phyloP scores from a whole-genome alignment of 2,329 filamentous ascomycete genomes.

The Aspergillus sp. region DNA sequence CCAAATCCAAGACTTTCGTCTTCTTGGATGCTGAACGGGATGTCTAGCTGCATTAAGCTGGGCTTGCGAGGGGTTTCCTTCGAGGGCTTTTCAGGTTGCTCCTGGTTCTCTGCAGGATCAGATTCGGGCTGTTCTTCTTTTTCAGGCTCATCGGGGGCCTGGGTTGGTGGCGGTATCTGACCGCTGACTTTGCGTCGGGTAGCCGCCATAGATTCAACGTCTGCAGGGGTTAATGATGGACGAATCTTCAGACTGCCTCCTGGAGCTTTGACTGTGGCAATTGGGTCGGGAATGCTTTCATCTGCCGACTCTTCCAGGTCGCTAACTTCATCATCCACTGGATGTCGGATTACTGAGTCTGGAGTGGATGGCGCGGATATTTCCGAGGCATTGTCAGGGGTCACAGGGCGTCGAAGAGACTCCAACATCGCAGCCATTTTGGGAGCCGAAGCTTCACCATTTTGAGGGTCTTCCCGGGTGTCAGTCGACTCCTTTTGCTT shows the following conservation, averaged over 20 bases:
- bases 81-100: constrained; percentile 26
- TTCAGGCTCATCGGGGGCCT: constrained; percentile 15
- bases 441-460: constrained; percentile 50
- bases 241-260: constrained; percentile 86
- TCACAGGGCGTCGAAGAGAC: constrained; percentile 41
- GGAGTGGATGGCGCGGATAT: constrained; percentile 69
- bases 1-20: constrained; percentile 75
- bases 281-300: constrained; percentile 72
- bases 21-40: constrained; percentile 68
- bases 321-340: constrained; percentile 51
- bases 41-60: constrained; percentile 77
- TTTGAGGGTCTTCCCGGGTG: constrained; percentile 26
- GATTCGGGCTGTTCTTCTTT: constrained; percentile 11
- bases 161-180: constrained; percentile 53
- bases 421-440: constrained; percentile 38
- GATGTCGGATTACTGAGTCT: constrained; percentile 85
- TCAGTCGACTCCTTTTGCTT: constrained; percentile 31
- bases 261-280: constrained; percentile 85
- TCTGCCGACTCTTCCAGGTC: constrained; percentile 37
- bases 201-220: constrained; percentile 81
- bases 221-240: constrained; percentile 81
- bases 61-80: constrained; percentile 57
- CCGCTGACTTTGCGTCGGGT: constrained; percentile 81
- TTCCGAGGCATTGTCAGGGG: constrained; percentile 57
- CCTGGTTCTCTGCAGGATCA: constrained; percentile 13